A percentile compares a stretch with the other conserved stretches of the same genome.
Conservation (phyloP, 192 early-diverging fungal genomes). For the Entomortierella chlamydospora region DNA sequence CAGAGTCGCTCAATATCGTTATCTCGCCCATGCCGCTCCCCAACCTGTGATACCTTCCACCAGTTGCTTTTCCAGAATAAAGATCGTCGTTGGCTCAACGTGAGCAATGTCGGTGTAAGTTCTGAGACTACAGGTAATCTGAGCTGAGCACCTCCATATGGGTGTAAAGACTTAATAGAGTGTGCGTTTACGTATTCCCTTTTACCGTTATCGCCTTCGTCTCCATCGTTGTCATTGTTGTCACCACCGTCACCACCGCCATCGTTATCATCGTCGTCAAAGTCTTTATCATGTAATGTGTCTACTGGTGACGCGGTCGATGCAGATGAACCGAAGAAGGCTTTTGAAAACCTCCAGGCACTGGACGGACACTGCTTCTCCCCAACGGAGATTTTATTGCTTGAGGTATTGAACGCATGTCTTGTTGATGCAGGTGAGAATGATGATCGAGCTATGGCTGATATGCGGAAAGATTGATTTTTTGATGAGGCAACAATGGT, state of each 20-base stretch:
- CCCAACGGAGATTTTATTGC: neutral
- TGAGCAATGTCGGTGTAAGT: neutral
- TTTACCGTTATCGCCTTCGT: neutral
- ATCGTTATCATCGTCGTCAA: conserved; percentile 40
- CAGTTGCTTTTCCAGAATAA: conserved; percentile 5
- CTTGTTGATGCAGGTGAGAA: conserved; percentile 20
- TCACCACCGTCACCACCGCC: conserved; percentile 20
- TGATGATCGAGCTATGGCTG: neutral
- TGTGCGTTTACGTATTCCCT: neutral
- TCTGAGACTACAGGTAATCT: conserved; percentile 1
- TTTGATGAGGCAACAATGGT: neutral
- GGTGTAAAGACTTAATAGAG: too few species aligned
- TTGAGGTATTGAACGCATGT: neutral
- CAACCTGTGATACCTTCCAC: neutral
- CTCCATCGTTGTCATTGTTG: conserved; percentile 5
- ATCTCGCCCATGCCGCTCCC: neutral
- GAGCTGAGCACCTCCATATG: neutral
- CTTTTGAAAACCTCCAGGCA: conserved; percentile 21
- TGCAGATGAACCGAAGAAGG: conserved; percentile 9
- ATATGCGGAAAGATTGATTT: neutral
- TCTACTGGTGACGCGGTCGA: neutral
- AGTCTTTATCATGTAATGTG: conserved; percentile 22
- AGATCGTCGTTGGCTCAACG: conserved; percentile 7
- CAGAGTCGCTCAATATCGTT: conserved; percentile 32
- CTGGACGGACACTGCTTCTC: neutral